Evolutionary conservation across 345 rosid genomes (phyloP), one percentile per base, ranked within the genome.

Genomic region (Noccaea caerulescens): DNA sequence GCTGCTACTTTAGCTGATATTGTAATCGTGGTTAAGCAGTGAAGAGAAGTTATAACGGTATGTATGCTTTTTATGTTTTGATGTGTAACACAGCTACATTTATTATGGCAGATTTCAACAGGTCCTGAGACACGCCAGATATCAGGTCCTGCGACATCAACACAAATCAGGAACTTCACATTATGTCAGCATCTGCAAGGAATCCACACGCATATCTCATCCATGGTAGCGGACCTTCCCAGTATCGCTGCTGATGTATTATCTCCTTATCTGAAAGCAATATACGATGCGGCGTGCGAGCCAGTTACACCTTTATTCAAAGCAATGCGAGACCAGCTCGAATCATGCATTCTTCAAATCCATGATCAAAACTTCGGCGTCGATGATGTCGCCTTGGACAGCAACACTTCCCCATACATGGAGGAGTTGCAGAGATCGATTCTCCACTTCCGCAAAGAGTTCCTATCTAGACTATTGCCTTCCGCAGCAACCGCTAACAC

Each of bases 51-150:
- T 60, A 30, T 49, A 37, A 7, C 7, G 13, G 11, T 45, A 23
- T 62, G 51, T 30, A 45, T 36, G 57, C 34, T 53, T 45, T 45
- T 18, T 25, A 25, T 69, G 47, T 63, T 20, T 33, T 46, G 61
- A 32, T 9, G 32, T 55, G 47, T 69, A 64, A 76, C 72, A 10
- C 18, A 50, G 37, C 47, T 70, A 32, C 71, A 16, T 77, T 46
- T 65, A 34, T 63, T 63, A 68, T 87, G 72, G 49, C 96, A 92
- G 98, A 92, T 95, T 77, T 95, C 99, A 42, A 81, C 98, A 39
- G 98, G 99, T 75, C 94, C 87, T 34, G 98, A 95, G 81, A 92
- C 96, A 13, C 97, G 98, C 34, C 96, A 92, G 79, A 79, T 95
- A 46, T 73, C 83, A 16, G 97, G 86, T 72, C 88, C 96, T 49